A percentile compares a stretch with the other conserved stretches of the same genome.
phyloP scores from a whole-genome alignment of 108 stramenopile genomes.

The Fragilariopsis cylindrus region DNA sequence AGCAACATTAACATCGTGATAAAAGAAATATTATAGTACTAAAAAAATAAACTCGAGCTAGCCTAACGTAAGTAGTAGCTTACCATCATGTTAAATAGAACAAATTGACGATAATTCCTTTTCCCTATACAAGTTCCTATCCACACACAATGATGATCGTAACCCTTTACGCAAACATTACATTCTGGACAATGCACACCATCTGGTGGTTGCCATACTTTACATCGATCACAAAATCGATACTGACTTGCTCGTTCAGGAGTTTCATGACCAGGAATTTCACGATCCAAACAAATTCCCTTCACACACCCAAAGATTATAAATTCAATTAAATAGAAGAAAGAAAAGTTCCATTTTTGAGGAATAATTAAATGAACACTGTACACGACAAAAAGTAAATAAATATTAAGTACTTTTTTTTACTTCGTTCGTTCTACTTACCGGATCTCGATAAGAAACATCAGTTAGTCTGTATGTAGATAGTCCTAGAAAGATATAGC shows the following conservation, averaged over 20 bases:
- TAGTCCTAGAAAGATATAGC: constrained; percentile 48
- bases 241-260: constrained; percentile 38
- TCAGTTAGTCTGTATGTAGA: constrained; percentile 40
- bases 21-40: neutral
- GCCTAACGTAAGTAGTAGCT: neutral
- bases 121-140: constrained; percentile 88
- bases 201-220: constrained; percentile 71
- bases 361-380: neutral
- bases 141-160: constrained; percentile 95
- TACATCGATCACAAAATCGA: constrained; percentile 80
- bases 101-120: constrained; percentile 73
- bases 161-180: constrained; percentile 85
- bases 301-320: too few species aligned
- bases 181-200: constrained; percentile 90
- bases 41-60: neutral
- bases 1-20: too few species aligned
- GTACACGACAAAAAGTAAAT: neutral
- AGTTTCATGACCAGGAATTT: constrained; percentile 23
- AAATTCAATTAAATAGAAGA: neutral
- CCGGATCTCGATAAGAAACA: constrained; percentile 68
- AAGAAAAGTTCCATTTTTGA: neutral
- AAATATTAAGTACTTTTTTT: constrained; percentile 36
- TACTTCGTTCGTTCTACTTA: too few species aligned
- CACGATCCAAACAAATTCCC: constrained; percentile 43
- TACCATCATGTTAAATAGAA: constrained; percentile 68